Conservation (phyloP, 331 rosid genomes). For the Malus hybrid region DNA sequence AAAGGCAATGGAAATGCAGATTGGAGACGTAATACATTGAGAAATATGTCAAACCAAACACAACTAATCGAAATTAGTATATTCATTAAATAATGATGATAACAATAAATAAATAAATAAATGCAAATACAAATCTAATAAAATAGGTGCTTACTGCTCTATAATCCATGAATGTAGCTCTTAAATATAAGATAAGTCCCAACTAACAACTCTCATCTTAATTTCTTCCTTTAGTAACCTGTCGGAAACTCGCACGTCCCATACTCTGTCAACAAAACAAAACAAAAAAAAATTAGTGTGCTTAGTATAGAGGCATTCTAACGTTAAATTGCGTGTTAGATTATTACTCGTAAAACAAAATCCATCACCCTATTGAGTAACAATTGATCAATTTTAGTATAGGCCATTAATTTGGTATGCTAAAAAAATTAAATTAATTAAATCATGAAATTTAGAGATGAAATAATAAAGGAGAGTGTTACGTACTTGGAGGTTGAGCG, state of each 20-base stretch:
- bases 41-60: slow-evolving; percentile 5
- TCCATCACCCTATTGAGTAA: not conserved
- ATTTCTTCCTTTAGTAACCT: not conserved
- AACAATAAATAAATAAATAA: not conserved
- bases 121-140: not conserved
- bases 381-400: no score
- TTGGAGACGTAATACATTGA: no score
- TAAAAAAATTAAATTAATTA: not conserved
- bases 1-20: not conserved
- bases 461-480: not conserved
- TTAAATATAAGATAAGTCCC: not conserved
- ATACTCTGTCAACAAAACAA: slow-evolving; percentile 20
- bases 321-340: no score
- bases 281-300: no score
- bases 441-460: not conserved
- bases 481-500: slow-evolving; percentile 31
- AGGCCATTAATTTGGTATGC: no score
- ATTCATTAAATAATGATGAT: slow-evolving; percentile 2
- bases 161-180: not conserved
- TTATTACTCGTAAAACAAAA: no score
- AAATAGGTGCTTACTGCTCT: not conserved
- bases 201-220: not conserved
- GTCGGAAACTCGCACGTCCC: slow-evolving; percentile 45
- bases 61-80: slow-evolving; percentile 15
- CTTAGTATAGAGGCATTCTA: no score